Percentiles rank a stretch among this genome's conserved stretches.
Evolutionary conservation across 192 early-diverging fungal genomes (phyloP).

Genomic region (Jimgerdemannia flammicorona): DNA sequence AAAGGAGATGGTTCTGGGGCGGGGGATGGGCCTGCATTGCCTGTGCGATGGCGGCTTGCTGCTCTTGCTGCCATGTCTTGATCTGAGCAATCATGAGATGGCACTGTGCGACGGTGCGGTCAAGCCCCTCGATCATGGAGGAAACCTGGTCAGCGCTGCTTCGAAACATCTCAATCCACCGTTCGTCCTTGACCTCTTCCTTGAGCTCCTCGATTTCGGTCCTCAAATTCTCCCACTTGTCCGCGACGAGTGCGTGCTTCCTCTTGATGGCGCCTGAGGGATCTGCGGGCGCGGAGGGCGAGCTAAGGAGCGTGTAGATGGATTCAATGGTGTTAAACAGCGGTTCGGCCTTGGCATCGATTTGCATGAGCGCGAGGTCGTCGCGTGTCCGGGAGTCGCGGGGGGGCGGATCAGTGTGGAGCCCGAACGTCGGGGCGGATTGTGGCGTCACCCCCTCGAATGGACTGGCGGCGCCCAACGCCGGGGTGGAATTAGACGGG

Average conservation of each 20-base stretch:
- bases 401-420: conserved; percentile 21
- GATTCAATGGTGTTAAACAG: conserved; percentile 45
- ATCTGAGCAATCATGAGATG: conserved; percentile 13
- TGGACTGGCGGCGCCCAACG: conserved; percentile 29
- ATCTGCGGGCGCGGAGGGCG: conserved; percentile 21
- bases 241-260: conserved; percentile 33
- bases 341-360: conserved; percentile 49
- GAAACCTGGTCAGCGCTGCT: conserved; percentile 51
- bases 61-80: neutral
- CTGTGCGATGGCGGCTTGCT: neutral
- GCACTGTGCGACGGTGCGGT: conserved; percentile 50
- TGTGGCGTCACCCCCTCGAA: conserved; percentile 30
- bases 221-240: conserved; percentile 48
- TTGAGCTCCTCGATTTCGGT: conserved; percentile 53
- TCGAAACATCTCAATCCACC: conserved; percentile 51
- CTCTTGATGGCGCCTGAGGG: conserved; percentile 21
- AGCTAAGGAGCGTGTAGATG: conserved; percentile 33
- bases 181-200: conserved; percentile 56
- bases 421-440: conserved; percentile 14
- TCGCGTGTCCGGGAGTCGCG: conserved; percentile 22
- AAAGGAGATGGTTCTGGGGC: conserved; percentile 1
- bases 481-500: conserved; percentile 27
- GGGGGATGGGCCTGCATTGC: neutral
- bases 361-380: conserved; percentile 31
- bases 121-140: conserved; percentile 53